Percentiles rank a stretch among this genome's conserved stretches.
Conservation (phyloP, 352 stramenopile species). For the Pythium myriotylum region DNA sequence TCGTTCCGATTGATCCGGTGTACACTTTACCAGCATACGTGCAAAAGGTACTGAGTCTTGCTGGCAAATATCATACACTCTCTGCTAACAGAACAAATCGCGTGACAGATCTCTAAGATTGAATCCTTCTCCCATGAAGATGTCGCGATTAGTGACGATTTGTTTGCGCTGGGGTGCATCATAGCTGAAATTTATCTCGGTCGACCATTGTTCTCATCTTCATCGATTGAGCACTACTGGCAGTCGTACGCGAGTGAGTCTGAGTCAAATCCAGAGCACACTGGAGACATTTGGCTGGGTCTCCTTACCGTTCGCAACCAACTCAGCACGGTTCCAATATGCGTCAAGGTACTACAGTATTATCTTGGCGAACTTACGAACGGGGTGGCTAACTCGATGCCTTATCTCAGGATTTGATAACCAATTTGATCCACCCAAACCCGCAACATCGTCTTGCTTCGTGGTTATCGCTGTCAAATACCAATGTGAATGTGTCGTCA, state of each 20-base stretch:
- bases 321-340: slow-evolving; percentile 35
- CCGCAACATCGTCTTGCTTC: slow-evolving; percentile 18
- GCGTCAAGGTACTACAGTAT: slow-evolving; percentile 45
- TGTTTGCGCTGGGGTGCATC: slow-evolving; percentile 70
- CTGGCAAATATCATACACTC: too few relatives aligned
- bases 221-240: slow-evolving; percentile 48
- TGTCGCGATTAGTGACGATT: slow-evolving; percentile 28
- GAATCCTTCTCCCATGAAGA: not conserved
- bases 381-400: too few relatives aligned
- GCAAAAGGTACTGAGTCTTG: slow-evolving; percentile 15
- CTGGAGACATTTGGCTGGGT: not conserved
- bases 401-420: slow-evolving; percentile 15
- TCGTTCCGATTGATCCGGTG: slow-evolving; percentile 6
- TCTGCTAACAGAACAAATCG: too few relatives aligned
- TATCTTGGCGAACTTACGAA: too few relatives aligned
- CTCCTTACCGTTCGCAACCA: not conserved
- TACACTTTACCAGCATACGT: slow-evolving; percentile 10
- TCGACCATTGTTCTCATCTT: slow-evolving; percentile 58
- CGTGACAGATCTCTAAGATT: too few relatives aligned
- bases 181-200: slow-evolving; percentile 70
- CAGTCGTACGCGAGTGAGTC: slow-evolving; percentile 15
- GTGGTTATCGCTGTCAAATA: slow-evolving; percentile 12
- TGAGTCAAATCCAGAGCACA: not conserved
- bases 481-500: not conserved
- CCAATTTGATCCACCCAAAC: slow-evolving; percentile 25